phyloP scores from a whole-genome alignment of 129 eudicot genomes.

The Helianthus annuus region DNA sequence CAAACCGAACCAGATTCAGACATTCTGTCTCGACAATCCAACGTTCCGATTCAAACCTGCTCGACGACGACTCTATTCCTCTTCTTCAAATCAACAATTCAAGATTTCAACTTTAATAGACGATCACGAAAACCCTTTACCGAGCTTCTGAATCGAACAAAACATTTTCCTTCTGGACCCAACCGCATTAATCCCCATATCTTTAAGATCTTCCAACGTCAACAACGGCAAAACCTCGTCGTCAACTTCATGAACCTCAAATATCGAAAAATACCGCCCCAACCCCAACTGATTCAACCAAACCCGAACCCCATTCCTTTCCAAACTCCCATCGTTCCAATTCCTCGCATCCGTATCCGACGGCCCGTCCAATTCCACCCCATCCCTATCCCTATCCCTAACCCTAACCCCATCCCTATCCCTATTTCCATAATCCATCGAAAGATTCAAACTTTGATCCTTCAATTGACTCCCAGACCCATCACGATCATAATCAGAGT shows the following conservation, averaged over 20 bases:
- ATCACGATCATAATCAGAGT: slow-evolving; percentile 43
- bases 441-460: slow-evolving; percentile 53
- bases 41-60: background rate
- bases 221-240: slow-evolving; percentile 66
- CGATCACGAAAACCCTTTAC: slow-evolving; percentile 64
- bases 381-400: slow-evolving; percentile 35
- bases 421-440: slow-evolving; percentile 31
- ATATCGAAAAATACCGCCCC: slow-evolving; percentile 55
- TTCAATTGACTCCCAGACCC: slow-evolving; percentile 49
- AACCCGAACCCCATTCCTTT: slow-evolving; percentile 58
- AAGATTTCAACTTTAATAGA: background rate
- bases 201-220: slow-evolving; percentile 69
- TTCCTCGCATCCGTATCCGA: slow-evolving; percentile 45
- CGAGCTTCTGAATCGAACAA: slow-evolving; percentile 63
- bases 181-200: slow-evolving; percentile 77
- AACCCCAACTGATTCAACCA: slow-evolving; percentile 66
- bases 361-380: slow-evolving; percentile 44
- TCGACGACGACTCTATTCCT: background rate
- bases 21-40: slow-evolving; percentile 19
- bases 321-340: slow-evolving; percentile 25
- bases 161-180: slow-evolving; percentile 72
- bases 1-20: slow-evolving; percentile 31
- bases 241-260: slow-evolving; percentile 81
- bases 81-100: slow-evolving; percentile 10
- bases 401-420: slow-evolving; percentile 33